Conservation (phyloP, 2,329 filamentous ascomycete genomes). For the Cordyceps sp. region DNA sequence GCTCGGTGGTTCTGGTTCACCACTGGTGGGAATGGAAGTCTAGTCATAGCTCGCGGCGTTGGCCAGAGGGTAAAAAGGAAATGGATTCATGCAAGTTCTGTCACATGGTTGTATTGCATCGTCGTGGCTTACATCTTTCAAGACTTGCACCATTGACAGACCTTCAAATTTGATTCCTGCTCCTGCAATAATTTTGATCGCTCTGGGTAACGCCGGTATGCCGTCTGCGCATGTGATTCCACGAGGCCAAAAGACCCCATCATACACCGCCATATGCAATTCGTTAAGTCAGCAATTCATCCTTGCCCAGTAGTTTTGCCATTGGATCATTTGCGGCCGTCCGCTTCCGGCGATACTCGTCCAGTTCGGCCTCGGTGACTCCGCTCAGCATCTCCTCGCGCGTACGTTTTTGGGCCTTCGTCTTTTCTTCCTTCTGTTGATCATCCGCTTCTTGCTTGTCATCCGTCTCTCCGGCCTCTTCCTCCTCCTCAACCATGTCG, state of each 20-base stretch:
- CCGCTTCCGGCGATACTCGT: constrained; percentile 65
- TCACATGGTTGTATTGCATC: neutral
- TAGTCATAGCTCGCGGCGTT: constrained; percentile 36
- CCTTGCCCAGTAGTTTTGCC: constrained; percentile 62
- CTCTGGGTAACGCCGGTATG: too few relatives aligned
- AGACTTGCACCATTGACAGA: too few relatives aligned
- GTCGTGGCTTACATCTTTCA: too few relatives aligned
- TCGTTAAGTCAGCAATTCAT: constrained; percentile 38
- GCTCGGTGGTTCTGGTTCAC: constrained; percentile 16
- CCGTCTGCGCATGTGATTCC: too few relatives aligned
- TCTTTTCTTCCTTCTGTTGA: constrained; percentile 10
- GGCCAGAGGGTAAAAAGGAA: constrained; percentile 28
- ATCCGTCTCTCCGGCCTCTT: constrained; percentile 11
- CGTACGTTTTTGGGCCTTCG: constrained; percentile 48
- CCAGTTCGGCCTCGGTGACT: constrained; percentile 69
- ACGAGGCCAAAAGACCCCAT: neutral
- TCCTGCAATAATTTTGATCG: too few relatives aligned
- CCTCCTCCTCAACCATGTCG: constrained; percentile 19
- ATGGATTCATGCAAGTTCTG: constrained; percentile 23
- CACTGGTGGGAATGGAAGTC: constrained; percentile 21
- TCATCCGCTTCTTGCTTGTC: constrained; percentile 12
- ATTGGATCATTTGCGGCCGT: constrained; percentile 69
- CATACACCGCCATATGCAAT: neutral
- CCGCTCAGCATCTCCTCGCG: constrained; percentile 64
- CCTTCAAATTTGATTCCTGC: too few relatives aligned